A percentile compares a stretch with the other conserved stretches of the same genome.
These are phyloP conservation scores for Arabidopsis lyrata DNA, from an alignment of 441 rosid genomes.

Conservation along the genomic window DNA sequence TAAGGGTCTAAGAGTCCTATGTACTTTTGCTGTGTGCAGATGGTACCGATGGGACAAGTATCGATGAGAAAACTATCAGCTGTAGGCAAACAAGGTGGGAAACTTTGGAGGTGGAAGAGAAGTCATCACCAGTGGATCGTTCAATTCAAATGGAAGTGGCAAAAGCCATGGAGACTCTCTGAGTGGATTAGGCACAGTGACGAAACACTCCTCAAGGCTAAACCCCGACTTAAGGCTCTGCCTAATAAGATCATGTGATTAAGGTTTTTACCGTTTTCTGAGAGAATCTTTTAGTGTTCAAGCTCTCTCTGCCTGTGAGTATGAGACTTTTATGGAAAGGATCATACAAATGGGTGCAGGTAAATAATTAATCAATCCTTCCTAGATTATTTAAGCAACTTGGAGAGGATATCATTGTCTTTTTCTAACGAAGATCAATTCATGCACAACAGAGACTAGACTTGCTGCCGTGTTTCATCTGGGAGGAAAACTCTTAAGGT, in stretches of 20 bases:
- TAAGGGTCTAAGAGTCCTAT: background rate
- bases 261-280: slow-evolving; percentile 20
- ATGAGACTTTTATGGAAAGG: slow-evolving; percentile 38
- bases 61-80: slow-evolving; percentile 74
- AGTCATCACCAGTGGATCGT: slow-evolving; percentile 96
- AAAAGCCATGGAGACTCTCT: slow-evolving; percentile 98
- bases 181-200: slow-evolving; percentile 93
- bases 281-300: slow-evolving; percentile 27
- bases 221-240: slow-evolving; percentile 65
- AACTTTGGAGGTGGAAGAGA: slow-evolving; percentile 99
- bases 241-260: slow-evolving; percentile 44
- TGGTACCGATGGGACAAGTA: slow-evolving; percentile 84
- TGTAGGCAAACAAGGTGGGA: slow-evolving; percentile 71
- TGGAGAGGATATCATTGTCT: background rate
- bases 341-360: slow-evolving; percentile 53
- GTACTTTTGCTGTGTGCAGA: slow-evolving; percentile 54
- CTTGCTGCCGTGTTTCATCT: slow-evolving; percentile 35
- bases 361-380: slow-evolving; percentile 40
- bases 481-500: slow-evolving; percentile 35
- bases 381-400: background rate
- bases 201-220: slow-evolving; percentile 71
- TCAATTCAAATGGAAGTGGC: slow-evolving; percentile 99
- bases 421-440: slow-evolving; percentile 12
- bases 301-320: slow-evolving; percentile 31
- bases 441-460: slow-evolving; percentile 51